These are phyloP conservation scores for Conoideocrella luteorostrata DNA, from an alignment of 2,329 filamentous ascomycete genomes.

Conservation along the genomic window DNA sequence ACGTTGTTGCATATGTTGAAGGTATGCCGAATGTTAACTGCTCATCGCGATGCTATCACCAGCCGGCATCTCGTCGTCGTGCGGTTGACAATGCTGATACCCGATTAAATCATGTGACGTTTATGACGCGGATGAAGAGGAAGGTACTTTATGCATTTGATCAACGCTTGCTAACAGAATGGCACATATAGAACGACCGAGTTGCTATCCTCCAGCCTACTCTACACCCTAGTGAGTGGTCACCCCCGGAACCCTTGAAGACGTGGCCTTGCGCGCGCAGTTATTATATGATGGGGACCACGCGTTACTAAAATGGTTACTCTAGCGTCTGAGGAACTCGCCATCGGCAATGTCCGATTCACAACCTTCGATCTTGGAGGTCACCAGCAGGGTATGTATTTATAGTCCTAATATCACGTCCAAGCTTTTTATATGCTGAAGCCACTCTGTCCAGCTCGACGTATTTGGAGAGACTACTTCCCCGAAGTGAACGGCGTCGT, in stretches of 20 bases:
- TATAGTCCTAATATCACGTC: too few species aligned
- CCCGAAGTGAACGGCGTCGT: conserved; percentile 94
- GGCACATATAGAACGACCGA: conserved; percentile 66
- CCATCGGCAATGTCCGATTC: conserved; percentile 89
- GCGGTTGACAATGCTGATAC: background rate
- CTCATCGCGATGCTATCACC: background rate
- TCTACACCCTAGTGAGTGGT: conserved; percentile 76
- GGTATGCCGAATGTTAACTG: conserved; percentile 45
- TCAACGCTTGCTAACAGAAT: conserved; percentile 17
- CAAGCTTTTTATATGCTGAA: background rate
- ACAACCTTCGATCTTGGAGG: conserved; percentile 91
- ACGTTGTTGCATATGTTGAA: conserved; percentile 93
- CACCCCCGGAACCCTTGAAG: background rate
- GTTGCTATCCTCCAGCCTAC: conserved; percentile 87
- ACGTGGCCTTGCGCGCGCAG: background rate
- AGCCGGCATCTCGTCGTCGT: background rate
- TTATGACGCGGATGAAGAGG: too few species aligned
- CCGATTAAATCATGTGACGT: too few species aligned
- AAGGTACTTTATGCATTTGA: too few species aligned
- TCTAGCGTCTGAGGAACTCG: conserved; percentile 80
- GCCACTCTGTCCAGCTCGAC: conserved; percentile 58
- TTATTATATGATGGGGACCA: background rate
- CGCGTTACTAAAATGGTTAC: conserved; percentile 12
- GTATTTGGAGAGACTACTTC: conserved; percentile 96
- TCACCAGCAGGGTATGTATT: conserved; percentile 72